Evolutionary conservation across 371 early-diverging fungal genomes (phyloP), one percentile per base, ranked within the genome.

Genomic region (Quaeritorhiza haematococci): DNA sequence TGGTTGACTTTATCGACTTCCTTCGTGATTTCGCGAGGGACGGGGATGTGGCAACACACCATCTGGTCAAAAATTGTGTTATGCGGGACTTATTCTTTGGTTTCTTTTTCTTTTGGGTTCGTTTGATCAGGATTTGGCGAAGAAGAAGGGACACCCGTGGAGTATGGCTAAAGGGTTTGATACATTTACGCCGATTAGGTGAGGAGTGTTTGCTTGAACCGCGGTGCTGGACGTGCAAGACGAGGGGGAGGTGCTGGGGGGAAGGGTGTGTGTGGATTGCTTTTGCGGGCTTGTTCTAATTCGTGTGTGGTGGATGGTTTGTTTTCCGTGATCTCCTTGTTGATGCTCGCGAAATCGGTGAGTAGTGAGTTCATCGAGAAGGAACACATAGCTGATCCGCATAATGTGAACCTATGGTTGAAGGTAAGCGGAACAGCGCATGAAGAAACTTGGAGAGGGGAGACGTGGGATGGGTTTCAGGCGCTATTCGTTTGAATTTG

Each of bases 81-180:
- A n/a, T n/a, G n/a, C n/a, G n/a, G n/a, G n/a, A n/a, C n/a, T n/a
- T n/a, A n/a, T n/a, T n/a, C n/a, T n/a, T n/a, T n/a, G n/a, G n/a
- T n/a, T n/a, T n/a, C n/a, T n/a, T n/a, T n/a, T n/a, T n/a, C n/a
- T n/a, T n/a, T n/a, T n/a, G n/a, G n/a, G n/a, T n/a, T n/a, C n/a
- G n/a, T n/a, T n/a, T n/a, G n/a, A n/a, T n/a, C 71, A 87, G 78
- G 87, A 84, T 24, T 79, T 78, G 45, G 94, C 87, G 26, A 94
- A 92, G 75, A 84, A 85, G 60, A 80, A 78, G 56, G 91, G 93
- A 8, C 51, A 58, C 30, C 96, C 94, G 27, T 94, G 96, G 96
- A 83, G 87, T n/a, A 79, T 87, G 2, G 84, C 93, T 30, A 97
- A 97, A 71, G 97, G 97, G 0, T 94, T 84, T 61, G 97, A 97